Conservation (phyloP, 345 rosid species). For the Citrus reticulata region DNA sequence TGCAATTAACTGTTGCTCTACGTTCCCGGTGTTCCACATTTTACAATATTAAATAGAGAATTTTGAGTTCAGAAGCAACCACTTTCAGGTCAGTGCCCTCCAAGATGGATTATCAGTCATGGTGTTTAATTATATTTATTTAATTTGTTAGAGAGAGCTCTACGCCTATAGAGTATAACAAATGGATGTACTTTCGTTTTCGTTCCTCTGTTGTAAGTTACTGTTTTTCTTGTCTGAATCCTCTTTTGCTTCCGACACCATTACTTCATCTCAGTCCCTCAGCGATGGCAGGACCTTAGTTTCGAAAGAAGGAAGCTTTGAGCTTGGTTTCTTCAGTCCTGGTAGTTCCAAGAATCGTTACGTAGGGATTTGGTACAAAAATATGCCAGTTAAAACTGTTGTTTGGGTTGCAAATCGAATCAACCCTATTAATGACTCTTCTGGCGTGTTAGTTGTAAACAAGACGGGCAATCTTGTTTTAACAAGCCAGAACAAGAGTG, state of each 20-base stretch:
- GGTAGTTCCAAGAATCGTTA: slow-evolving; percentile 36
- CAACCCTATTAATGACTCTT: slow-evolving; percentile 9
- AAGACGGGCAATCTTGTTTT: slow-evolving; percentile 23
- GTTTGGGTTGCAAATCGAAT: slow-evolving; percentile 55
- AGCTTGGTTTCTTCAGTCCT: slow-evolving; percentile 41
- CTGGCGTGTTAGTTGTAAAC: slow-evolving; percentile 10
- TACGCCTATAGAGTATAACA: background rate
- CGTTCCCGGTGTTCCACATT: too few species aligned
- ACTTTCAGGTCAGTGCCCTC: too few species aligned
- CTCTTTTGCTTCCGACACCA: slow-evolving; percentile 8
- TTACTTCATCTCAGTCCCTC: background rate
- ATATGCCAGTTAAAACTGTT: slow-evolving; percentile 15
- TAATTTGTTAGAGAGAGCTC: background rate
- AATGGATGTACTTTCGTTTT: background rate
- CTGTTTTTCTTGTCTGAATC: background rate
- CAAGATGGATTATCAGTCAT: background rate
- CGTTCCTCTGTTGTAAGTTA: background rate
- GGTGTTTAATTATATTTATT: background rate
- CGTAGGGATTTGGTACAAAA: slow-evolving; percentile 56
- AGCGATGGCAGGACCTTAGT: slow-evolving; percentile 1
- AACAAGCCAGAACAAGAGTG: slow-evolving; percentile 1
- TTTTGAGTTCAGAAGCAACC: background rate
- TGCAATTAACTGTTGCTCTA: rapidly evolving
- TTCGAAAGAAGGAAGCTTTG: slow-evolving; percentile 5
- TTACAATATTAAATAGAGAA: too few species aligned